Evolutionary conservation across 177 flowering plant species (phyloP), one percentile per base, ranked within the genome.

Genomic region (Vitis hybrid): DNA sequence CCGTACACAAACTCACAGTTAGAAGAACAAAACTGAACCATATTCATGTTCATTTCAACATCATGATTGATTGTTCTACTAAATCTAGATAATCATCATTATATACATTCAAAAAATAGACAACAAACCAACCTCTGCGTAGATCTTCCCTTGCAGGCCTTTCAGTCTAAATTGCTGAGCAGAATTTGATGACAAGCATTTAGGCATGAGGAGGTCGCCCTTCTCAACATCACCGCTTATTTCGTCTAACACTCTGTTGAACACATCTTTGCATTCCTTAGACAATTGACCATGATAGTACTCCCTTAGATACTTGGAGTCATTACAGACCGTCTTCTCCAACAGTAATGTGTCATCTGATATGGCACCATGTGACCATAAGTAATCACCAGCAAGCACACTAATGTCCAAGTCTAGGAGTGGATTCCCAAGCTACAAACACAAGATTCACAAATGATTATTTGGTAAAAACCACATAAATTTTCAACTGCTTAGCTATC

Each of bases 321-420:
- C 72, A 12, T 82, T 80, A 53, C 83, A 79, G 10, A 82, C 69
- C 0, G 83, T 82, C 70, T 65, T 78, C 70, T 75, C 72, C 57
- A 82, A 20, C 52, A 31, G 7, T 3, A 76, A 31, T 6, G 83
- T 77, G 3, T 60, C 63, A 29, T 60, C 63, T 15, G 63, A 60
- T 19, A 31, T 62, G 6, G 51, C 65, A 8, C 65, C 65, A 39
- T 62, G 65, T 14, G 65, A 62, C 65, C 65, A 62, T n/a, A 62
- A 62, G 51, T 19, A 62, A 2, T 14, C 19, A 15, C 50, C 51
- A 13, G 50, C 65, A 8, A 31, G 50, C 10, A 62, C 65, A 15
- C 65, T 62, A 13, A 62, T 62, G 19, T 62, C 50, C 18, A 39
- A 3, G 51, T 62, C 65, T 26, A 62, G 51, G 6, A 62, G 65